Conservation (phyloP, 768 basidiomycete species). For the Lenzites betulinus region DNA sequence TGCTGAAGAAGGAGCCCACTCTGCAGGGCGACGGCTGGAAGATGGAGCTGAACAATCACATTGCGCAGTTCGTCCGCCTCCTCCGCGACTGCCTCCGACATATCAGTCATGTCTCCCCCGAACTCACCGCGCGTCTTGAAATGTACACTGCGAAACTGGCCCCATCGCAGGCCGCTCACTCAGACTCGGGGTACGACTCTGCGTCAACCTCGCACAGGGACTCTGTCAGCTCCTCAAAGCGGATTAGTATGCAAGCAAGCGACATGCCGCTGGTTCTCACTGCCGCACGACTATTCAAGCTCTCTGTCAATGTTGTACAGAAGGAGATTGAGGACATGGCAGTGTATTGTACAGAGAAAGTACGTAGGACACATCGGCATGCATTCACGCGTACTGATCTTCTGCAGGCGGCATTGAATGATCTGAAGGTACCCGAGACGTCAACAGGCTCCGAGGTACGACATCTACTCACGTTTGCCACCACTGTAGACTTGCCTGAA, state of each 20-base stretch:
- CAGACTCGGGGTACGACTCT: constrained; percentile 69
- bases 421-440: constrained; percentile 68
- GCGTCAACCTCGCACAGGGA: constrained; percentile 61
- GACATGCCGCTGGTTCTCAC: constrained; percentile 80
- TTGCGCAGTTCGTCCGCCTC: constrained; percentile 84
- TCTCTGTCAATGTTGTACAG: constrained; percentile 67
- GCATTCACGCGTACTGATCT: constrained; percentile 4
- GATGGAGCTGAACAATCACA: constrained; percentile 88
- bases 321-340: constrained; percentile 70
- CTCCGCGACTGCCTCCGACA: constrained; percentile 76
- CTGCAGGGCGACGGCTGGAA: constrained; percentile 91
- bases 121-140: constrained; percentile 80
- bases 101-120: constrained; percentile 78
- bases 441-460: neutral
- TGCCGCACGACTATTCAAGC: constrained; percentile 73
- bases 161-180: constrained; percentile 52
- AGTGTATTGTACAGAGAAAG: constrained; percentile 76
- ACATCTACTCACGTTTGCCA: constrained; percentile 11
- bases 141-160: constrained; percentile 81
- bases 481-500: constrained; percentile 77
- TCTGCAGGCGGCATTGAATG: constrained; percentile 74
- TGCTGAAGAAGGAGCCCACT: constrained; percentile 88
- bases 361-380: constrained; percentile 27
- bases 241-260: constrained; percentile 47
- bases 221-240: constrained; percentile 42